Evolutionary conservation across 306 rosid species (phyloP).

Genomic region (Acacia acuminata): DNA sequence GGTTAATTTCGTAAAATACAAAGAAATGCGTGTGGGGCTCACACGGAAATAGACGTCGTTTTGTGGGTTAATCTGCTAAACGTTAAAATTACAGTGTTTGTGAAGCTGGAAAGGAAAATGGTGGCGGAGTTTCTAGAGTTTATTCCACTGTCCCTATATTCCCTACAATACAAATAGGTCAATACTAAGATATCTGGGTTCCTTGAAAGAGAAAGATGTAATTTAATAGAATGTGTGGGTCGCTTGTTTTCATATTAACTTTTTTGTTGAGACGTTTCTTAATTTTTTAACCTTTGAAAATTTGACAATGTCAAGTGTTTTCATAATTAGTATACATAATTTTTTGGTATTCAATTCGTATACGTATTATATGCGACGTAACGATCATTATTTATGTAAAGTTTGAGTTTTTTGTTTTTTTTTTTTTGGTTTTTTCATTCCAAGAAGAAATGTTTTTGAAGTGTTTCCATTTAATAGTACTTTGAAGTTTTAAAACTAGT

Average conservation of each 20-base stretch:
- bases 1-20: neutral
- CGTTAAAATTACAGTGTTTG: neutral
- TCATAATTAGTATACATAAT: neutral
- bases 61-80: neutral
- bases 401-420: neutral
- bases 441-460: too few species aligned
- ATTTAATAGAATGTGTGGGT: too few species aligned
- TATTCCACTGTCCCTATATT: neutral
- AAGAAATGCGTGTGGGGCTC: slow-evolving; percentile 49
- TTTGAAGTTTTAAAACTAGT: neutral
- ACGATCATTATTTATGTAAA: neutral
- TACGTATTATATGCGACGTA: neutral
- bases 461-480: neutral
- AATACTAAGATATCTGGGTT: too few species aligned
- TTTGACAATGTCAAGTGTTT: neutral
- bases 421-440: too few species aligned
- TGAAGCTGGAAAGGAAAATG: neutral
- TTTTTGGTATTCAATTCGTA: neutral
- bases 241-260: neutral
- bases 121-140: neutral
- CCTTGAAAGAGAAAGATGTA: too few species aligned
- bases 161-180: neutral
- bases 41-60: slow-evolving; percentile 38
- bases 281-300: neutral
- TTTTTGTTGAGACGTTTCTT: neutral